phyloP scores from a whole-genome alignment of 2,329 filamentous ascomycete genomes.

The Lachnum nothofagi region DNA sequence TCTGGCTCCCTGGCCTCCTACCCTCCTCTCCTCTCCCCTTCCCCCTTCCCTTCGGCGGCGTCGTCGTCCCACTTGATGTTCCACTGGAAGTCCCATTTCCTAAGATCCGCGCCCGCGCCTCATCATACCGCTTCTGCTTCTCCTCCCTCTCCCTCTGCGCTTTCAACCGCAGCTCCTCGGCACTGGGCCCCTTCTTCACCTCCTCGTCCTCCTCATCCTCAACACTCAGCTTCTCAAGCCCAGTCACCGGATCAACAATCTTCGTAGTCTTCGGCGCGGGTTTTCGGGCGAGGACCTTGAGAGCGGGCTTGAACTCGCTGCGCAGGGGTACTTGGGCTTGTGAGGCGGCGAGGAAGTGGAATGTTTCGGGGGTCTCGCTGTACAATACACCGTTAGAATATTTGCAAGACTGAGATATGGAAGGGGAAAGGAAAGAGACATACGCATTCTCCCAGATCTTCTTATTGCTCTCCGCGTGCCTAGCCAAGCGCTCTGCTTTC shows the following conservation, averaged over 20 bases:
- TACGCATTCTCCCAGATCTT: slow-evolving; percentile 89
- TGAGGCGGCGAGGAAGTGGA: slow-evolving; percentile 67
- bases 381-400: slow-evolving; percentile 3
- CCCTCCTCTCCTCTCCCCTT: slow-evolving; percentile 37
- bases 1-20: slow-evolving; percentile 33
- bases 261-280: slow-evolving; percentile 57
- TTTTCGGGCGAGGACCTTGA: slow-evolving; percentile 82
- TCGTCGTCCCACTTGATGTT: slow-evolving; percentile 55
- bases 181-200: slow-evolving; percentile 57
- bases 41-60: slow-evolving; percentile 53
- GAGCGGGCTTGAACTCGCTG: slow-evolving; percentile 70
- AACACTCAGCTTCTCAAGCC: slow-evolving; percentile 42
- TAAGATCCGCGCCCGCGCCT: slow-evolving; percentile 82
- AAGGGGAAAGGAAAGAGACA: slow-evolving; percentile 28
- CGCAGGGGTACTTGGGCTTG: slow-evolving; percentile 59
- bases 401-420: slow-evolving; percentile 5
- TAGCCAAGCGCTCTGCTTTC: slow-evolving; percentile 71
- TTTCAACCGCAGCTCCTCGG: slow-evolving; percentile 72
- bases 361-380: slow-evolving; percentile 63
- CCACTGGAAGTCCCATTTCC: slow-evolving; percentile 50
- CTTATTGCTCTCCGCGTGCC: slow-evolving; percentile 77
- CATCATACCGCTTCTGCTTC: slow-evolving; percentile 85
- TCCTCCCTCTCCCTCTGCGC: slow-evolving; percentile 78
- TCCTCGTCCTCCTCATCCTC: slow-evolving; percentile 61
- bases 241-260: slow-evolving; percentile 50